Conservation (phyloP, 2,329 filamentous ascomycete species). For the Teratosphaeriaceae sp. region DNA sequence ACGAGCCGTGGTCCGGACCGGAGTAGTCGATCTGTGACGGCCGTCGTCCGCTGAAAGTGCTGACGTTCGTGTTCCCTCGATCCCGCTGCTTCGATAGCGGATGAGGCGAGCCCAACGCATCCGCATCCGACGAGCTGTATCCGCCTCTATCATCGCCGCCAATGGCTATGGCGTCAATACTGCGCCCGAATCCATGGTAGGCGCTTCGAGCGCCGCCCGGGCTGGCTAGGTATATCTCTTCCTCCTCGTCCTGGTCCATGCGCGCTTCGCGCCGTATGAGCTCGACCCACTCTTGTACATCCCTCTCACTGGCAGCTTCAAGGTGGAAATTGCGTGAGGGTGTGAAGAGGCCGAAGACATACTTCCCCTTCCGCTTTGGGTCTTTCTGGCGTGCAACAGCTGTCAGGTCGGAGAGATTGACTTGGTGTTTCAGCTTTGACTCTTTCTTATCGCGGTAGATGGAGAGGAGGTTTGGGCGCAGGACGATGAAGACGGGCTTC, state of each 20-base stretch:
- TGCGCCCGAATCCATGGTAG: constrained; percentile 35
- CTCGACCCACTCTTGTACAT: constrained; percentile 81
- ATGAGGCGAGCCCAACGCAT: constrained; percentile 18
- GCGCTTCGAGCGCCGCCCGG: constrained; percentile 50
- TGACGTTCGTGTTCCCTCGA: constrained; percentile 25
- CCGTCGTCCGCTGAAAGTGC: constrained; percentile 36
- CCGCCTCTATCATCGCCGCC: constrained; percentile 19
- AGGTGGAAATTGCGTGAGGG: constrained; percentile 88
- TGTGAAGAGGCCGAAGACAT: constrained; percentile 90
- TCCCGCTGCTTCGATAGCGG: constrained; percentile 20
- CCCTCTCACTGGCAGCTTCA: constrained; percentile 63
- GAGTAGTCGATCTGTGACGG: constrained; percentile 58
- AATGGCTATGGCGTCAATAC: constrained; percentile 16
- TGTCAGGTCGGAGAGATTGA: constrained; percentile 82
- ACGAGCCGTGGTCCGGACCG: constrained; percentile 63
- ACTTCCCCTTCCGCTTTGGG: constrained; percentile 75
- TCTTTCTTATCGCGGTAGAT: constrained; percentile 92
- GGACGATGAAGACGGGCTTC: constrained; percentile 83
- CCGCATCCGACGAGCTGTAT: constrained; percentile 43
- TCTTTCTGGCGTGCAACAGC: constrained; percentile 85
- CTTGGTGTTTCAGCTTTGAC: constrained; percentile 79
- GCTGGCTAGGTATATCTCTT: constrained; percentile 68
- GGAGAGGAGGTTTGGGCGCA: constrained; percentile 82
- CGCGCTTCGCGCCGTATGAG: constrained; percentile 71
- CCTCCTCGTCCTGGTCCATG: constrained; percentile 76